Conservation (phyloP, 352 stramenopile species). For the Blastocystis sp. region DNA sequence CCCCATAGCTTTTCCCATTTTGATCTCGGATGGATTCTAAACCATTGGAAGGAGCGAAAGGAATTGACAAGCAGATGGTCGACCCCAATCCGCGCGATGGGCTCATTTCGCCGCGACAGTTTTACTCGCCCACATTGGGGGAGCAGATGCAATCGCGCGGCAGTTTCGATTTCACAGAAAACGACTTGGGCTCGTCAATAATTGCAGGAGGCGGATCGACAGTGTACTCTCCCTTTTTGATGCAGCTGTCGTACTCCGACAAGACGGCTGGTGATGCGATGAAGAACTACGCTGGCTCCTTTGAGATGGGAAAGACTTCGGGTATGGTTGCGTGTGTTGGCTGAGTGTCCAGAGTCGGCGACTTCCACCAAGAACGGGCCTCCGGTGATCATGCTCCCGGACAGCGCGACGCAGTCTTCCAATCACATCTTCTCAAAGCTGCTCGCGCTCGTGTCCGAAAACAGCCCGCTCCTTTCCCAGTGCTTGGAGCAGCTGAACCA, state of each 20-base stretch:
- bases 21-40: not conserved
- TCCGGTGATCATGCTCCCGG: slow-evolving; percentile 47
- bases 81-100: not conserved
- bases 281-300: slow-evolving; percentile 27
- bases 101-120: not conserved
- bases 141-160: slow-evolving; percentile 5
- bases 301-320: slow-evolving; percentile 23
- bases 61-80: not conserved
- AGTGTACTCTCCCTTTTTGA: slow-evolving; percentile 63
- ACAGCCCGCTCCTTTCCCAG: slow-evolving; percentile 8
- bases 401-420: slow-evolving; percentile 24
- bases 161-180: slow-evolving; percentile 52
- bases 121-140: slow-evolving; percentile 26
- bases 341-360: not conserved
- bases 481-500: slow-evolving; percentile 51
- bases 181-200: slow-evolving; percentile 30
- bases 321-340: not conserved
- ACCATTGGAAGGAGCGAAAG: not conserved
- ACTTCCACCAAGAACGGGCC: slow-evolving; percentile 22
- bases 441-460: slow-evolving; percentile 11
- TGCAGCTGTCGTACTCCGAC: slow-evolving; percentile 34
- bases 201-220: slow-evolving; percentile 4
- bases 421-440: slow-evolving; percentile 14
- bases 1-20: not conserved
- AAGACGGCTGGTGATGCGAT: not conserved